These are phyloP conservation scores for Pseudocercospora ulei DNA, from an alignment of 2,329 filamentous ascomycete species.

Conservation along the genomic window DNA sequence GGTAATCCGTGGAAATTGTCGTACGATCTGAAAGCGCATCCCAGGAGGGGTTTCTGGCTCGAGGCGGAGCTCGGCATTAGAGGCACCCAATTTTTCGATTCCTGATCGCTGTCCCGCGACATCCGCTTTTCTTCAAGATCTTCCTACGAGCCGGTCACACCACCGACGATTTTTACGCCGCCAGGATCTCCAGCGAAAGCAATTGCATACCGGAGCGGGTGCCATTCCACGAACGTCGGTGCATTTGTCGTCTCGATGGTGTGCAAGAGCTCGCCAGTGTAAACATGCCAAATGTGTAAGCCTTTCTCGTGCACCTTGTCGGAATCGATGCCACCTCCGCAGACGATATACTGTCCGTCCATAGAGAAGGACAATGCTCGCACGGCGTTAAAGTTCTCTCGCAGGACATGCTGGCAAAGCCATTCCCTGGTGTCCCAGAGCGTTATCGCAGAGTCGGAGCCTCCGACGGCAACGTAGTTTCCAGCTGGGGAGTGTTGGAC, in stretches of 20 bases:
- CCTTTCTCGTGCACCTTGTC: constrained; percentile 55
- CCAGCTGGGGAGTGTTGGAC: constrained; percentile 62
- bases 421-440: constrained; percentile 71
- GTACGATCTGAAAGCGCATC: too few species aligned
- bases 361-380: constrained; percentile 67
- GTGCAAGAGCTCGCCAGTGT: constrained; percentile 63
- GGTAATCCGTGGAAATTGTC: too few species aligned
- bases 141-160: constrained; percentile 6
- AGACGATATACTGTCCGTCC: constrained; percentile 64
- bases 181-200: constrained; percentile 61
- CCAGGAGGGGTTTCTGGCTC: too few species aligned
- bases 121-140: neutral
- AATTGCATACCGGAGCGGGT: constrained; percentile 62
- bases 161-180: constrained; percentile 57
- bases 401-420: constrained; percentile 63
- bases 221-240: constrained; percentile 62
- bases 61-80: neutral
- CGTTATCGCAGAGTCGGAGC: constrained; percentile 63
- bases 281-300: constrained; percentile 60
- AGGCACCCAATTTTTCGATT: neutral
- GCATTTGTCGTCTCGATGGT: constrained; percentile 59
- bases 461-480: constrained; percentile 62
- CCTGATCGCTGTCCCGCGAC: neutral
- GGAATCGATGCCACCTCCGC: constrained; percentile 46
- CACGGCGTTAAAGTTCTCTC: constrained; percentile 57